A percentile compares a stretch with the other conserved stretches of the same genome.
These are phyloP conservation scores for Globisporangium mamillatum DNA, from an alignment of 352 stramenopile species.

Conservation along the genomic window DNA sequence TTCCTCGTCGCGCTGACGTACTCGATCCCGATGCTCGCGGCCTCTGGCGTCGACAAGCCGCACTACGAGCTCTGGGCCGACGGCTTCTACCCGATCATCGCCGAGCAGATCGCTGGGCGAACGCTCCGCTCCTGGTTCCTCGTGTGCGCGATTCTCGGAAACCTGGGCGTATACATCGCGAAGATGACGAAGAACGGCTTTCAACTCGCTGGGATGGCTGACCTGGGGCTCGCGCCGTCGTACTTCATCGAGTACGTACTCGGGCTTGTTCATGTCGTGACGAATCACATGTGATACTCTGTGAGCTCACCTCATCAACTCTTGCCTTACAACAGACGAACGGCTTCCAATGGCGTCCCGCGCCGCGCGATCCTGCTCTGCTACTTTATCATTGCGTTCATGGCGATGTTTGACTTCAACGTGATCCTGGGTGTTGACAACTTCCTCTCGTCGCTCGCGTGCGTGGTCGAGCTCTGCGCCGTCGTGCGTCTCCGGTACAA, in stretches of 20 bases:
- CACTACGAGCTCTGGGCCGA: constrained; percentile 74
- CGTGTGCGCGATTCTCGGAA: constrained; percentile 73
- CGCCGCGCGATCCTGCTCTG: constrained; percentile 65
- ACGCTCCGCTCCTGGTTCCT: constrained; percentile 76
- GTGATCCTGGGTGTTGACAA: constrained; percentile 83
- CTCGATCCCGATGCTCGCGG: constrained; percentile 65
- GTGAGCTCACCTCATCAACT: background rate
- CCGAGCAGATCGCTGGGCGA: constrained; percentile 44
- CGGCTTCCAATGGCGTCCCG: constrained; percentile 46
- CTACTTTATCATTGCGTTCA: constrained; percentile 74
- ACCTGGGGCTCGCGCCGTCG: constrained; percentile 70
- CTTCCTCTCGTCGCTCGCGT: constrained; percentile 70
- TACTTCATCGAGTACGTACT: constrained; percentile 68
- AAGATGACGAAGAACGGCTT: constrained; percentile 85
- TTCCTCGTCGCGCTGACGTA: constrained; percentile 71
- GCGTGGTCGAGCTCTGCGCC: constrained; percentile 69
- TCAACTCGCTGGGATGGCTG: constrained; percentile 76
- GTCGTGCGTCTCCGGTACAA: constrained; percentile 74
- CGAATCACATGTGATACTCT: background rate
- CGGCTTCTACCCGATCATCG: constrained; percentile 73
- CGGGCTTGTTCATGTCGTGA: background rate
- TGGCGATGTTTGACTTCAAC: constrained; percentile 79
- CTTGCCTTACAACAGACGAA: constrained; percentile 33
- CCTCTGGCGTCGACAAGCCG: constrained; percentile 63
- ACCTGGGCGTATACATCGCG: constrained; percentile 77